Conservation (phyloP, 1,284 basidiomycete species). For the Ganoderma lingzhi region DNA sequence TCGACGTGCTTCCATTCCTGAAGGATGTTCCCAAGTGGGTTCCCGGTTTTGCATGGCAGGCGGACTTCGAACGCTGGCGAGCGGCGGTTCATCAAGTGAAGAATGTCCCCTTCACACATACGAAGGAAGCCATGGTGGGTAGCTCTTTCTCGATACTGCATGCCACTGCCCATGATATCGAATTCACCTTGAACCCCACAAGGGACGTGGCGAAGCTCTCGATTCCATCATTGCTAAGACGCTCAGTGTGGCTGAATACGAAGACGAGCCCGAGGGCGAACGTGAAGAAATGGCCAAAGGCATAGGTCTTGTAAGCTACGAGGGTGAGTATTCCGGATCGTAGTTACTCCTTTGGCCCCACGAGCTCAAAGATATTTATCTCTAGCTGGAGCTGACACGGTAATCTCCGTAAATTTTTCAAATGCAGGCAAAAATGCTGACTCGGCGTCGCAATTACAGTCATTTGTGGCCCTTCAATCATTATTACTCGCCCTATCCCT, state of each 20-base stretch:
- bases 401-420: neutral
- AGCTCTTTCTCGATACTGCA: neutral
- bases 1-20: slow-evolving; percentile 14
- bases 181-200: neutral
- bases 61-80: slow-evolving; percentile 35
- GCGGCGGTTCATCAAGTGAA: slow-evolving; percentile 19
- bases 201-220: neutral
- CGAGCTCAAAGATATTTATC: neutral
- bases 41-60: slow-evolving; percentile 15
- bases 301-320: neutral
- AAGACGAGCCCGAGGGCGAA: neutral
- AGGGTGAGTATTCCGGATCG: neutral
- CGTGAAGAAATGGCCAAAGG: neutral
- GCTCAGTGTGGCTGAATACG: neutral
- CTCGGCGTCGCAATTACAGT: slow-evolving; percentile 24
- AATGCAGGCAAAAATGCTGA: neutral
- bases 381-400: neutral
- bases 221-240: neutral
- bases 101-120: slow-evolving; percentile 15
- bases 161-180: neutral
- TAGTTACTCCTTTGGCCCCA: neutral
- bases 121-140: slow-evolving; percentile 16
- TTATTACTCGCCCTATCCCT: slow-evolving; percentile 34
- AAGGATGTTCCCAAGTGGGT: slow-evolving; percentile 13
- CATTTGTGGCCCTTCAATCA: slow-evolving; percentile 28